phyloP scores from a whole-genome alignment of 192 early-diverging fungal species.

The Coemansia sp. region DNA sequence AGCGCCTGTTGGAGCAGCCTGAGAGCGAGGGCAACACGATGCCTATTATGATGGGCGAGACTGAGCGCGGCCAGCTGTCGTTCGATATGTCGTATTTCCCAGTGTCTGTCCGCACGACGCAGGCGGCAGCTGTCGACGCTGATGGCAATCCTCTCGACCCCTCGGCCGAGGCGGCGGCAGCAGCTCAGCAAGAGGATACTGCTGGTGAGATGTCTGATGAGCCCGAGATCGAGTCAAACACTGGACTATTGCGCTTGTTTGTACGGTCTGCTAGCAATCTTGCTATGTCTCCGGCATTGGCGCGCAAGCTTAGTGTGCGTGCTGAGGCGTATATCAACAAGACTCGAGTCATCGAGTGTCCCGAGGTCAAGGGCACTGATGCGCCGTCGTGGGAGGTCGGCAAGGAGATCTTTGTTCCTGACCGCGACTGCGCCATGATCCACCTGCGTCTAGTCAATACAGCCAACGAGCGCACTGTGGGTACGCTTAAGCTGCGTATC shows the following conservation, averaged over 20 bases:
- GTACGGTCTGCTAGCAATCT: slow-evolving; percentile 73
- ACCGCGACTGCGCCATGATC: slow-evolving; percentile 65
- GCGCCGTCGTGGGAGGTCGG: slow-evolving; percentile 82
- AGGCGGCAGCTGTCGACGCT: slow-evolving; percentile 42
- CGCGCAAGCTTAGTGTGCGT: slow-evolving; percentile 60
- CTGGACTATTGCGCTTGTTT: slow-evolving; percentile 72
- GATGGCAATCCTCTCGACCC: slow-evolving; percentile 51
- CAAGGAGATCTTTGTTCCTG: slow-evolving; percentile 73
- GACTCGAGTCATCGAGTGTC: slow-evolving; percentile 60
- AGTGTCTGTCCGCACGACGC: slow-evolving; percentile 46
- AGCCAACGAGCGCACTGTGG: slow-evolving; percentile 29
- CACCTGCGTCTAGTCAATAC: slow-evolving; percentile 66
- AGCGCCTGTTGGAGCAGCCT: slow-evolving; percentile 56
- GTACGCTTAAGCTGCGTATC: slow-evolving; percentile 43
- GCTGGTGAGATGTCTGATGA: slow-evolving; percentile 53
- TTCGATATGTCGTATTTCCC: slow-evolving; percentile 56
- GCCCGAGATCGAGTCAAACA: slow-evolving; percentile 62
- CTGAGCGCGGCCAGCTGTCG: slow-evolving; percentile 47
- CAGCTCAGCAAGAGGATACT: slow-evolving; percentile 21
- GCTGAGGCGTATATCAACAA: slow-evolving; percentile 67
- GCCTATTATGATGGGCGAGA: slow-evolving; percentile 57
- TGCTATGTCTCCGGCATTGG: slow-evolving; percentile 43
- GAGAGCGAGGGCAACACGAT: slow-evolving; percentile 52
- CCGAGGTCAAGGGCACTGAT: slow-evolving; percentile 70
- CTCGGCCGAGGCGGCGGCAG: slow-evolving; percentile 33